Evolutionary conservation across 2,329 filamentous ascomycete species (phyloP), one percentile per base, ranked within the genome.

Genomic region (Cercospora sp.): DNA sequence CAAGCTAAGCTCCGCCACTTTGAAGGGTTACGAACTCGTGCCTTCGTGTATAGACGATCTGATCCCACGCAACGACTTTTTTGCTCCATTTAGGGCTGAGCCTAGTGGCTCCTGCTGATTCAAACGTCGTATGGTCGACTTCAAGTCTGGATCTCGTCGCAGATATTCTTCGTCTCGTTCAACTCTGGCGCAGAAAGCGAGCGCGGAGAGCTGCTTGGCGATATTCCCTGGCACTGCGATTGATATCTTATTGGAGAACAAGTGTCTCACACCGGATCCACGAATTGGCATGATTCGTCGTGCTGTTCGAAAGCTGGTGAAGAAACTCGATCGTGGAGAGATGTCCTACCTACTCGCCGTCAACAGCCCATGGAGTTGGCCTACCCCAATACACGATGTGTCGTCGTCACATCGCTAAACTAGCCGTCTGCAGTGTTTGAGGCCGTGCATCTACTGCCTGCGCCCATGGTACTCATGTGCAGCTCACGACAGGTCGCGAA

Each of bases 1-100:
- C 55, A n/a, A 58, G 55, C 55, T 33, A 9, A 53, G 48, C 48
- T 53, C 48, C 48, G 48, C 48, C 48, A 53, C 20, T 51, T 51
- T 51, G 45, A 23, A 12, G 45, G 5, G 20, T 51, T 9, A 13
- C 48, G 23, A n/a, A 5, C 8, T 26, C 26, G 12, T 13, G 28
- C 20, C 48, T 53, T 28, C 23, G 48, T 26, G 12, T 26, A 53
- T 53, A n/a, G 20, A 26, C 20, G 48, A 53, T 28, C 20, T 12
- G 12, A 53, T 53, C 20, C 23, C 48, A 26, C 20, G 20, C 48
- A 16, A n/a, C 48, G 48, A 53, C 48, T 53, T 26, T 28, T 26
- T 28, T 53, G 48, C 10, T 28, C 48, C 48, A 53, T 53, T 13
- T 53, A 53, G 48, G 48, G 48, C 48, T 53, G 48, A 53, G 13